Percentiles rank a stretch among this genome's conserved stretches.
Conservation (phyloP, 2,329 filamentous ascomycete genomes). For the Teratosphaeria destructans region DNA sequence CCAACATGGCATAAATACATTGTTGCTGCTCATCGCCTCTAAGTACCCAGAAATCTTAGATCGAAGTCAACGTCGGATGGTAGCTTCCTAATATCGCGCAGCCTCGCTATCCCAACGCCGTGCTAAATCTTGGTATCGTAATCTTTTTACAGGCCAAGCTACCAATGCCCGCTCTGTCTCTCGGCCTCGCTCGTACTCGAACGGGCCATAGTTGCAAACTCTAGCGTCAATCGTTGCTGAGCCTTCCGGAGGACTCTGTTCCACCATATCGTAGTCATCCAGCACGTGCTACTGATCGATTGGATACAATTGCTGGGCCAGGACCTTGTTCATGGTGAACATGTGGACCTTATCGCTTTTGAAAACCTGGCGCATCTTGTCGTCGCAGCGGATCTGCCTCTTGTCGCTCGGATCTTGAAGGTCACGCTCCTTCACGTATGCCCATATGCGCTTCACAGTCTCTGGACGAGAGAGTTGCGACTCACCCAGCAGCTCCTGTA, state of each 20-base stretch:
- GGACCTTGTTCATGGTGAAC: constrained; percentile 98
- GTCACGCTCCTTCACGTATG: constrained; percentile 78
- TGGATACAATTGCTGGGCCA: constrained; percentile 80
- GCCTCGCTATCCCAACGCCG: neutral
- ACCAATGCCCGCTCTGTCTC: neutral
- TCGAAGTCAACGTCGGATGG: neutral
- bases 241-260: neutral
- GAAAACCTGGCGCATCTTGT: constrained; percentile 83
- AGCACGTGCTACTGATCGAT: constrained; percentile 41
- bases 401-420: constrained; percentile 88
- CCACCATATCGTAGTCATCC: neutral
- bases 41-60: neutral
- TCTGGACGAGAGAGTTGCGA: constrained; percentile 81
- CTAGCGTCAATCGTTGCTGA: neutral
- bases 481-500: constrained; percentile 61
- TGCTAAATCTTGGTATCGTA: neutral
- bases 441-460: constrained; percentile 93
- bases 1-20: neutral
- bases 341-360: constrained; percentile 87
- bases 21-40: neutral
- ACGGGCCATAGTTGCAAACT: neutral
- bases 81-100: neutral
- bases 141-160: neutral
- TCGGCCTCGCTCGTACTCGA: neutral
- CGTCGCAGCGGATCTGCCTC: constrained; percentile 86